Base-by-base conservation (phyloP, 371 early-diverging fungal species). In the Globomyces sp. region DNA sequence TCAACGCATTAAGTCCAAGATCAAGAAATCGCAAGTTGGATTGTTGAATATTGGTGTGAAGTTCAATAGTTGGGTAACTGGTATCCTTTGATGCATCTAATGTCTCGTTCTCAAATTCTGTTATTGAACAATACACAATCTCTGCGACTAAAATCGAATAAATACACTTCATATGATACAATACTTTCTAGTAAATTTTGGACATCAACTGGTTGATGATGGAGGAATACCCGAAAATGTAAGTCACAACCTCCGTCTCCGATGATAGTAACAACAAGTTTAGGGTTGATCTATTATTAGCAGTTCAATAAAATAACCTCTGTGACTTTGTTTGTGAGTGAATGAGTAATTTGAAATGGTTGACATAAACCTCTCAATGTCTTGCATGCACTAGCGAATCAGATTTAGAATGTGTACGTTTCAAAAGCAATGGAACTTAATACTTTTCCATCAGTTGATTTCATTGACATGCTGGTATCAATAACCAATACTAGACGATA, bases 211-310 rank as follows among this genome's bases (percentile, higher is more conserved):
- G 69, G 59, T 2, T 85, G 73, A 57, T 89, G 85, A 63, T 90
- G 89, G 34, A 91, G 47, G 2, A 91, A 68, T 2, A 89, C 87
- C 36, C 84, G 81, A 77, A 88, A 81, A 1, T 87, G 87, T 63
- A 83, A 85, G 67, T 74, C 82, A 80, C 6, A 58, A 10, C 1
- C 39, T 6, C 47, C 66, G 66, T 91, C 91, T 2, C 89, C 90
- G 49, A 91, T 83, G 44, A 91, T 87, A 1, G 89, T 89, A 11
- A 91, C 79, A 48, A 87, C 78, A 5, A 91, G 77, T 39, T 80
- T 80, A 3, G 89, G 84, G 52, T 84, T 71, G 46, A 24, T 24
- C 24, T 24, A 24, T 24, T 24, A 24, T 24, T 24, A 24, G 24
- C 24, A 24, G 24, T 24, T 24, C 24, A 0, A 24, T 24, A 24